Percentiles rank a stretch among this genome's conserved stretches.
These are phyloP conservation scores for Noccaea caerulescens DNA, from an alignment of 345 rosid species.

Conservation along the genomic window DNA sequence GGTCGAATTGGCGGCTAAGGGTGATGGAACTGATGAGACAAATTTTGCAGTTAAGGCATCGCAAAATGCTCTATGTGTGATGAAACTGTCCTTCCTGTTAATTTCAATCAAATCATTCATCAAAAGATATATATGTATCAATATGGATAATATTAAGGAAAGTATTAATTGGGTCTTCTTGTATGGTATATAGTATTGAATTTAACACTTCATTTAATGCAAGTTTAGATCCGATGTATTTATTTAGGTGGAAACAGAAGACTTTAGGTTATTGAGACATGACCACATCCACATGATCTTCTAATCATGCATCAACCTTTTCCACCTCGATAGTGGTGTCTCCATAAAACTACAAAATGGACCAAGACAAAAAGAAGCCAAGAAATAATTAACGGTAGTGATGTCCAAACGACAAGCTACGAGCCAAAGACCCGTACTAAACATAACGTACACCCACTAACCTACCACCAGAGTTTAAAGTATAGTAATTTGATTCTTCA, in stretches of 20 bases:
- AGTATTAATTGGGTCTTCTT: background rate
- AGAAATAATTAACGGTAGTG: background rate
- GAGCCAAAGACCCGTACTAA: constrained; percentile 17
- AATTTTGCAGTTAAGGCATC: constrained; percentile 69
- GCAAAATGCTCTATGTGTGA: constrained; percentile 89
- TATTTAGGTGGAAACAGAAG: constrained; percentile 3
- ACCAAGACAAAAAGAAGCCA: constrained; percentile 22
- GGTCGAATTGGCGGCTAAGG: constrained; percentile 40
- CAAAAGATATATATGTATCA: background rate
- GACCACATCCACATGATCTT: constrained; percentile 24
- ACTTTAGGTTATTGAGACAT: background rate
- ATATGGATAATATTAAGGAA: background rate
- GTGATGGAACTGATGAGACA: constrained; percentile 47
- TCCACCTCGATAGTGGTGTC: constrained; percentile 15
- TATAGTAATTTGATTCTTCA: background rate
- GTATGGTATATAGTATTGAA: background rate
- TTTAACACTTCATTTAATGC: background rate
- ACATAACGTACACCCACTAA: background rate
- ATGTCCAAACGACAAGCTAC: background rate
- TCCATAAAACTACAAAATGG: constrained; percentile 3
- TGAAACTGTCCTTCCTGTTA: constrained; percentile 90
- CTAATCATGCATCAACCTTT: constrained; percentile 6
- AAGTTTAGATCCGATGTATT: background rate
- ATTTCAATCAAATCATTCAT: constrained; percentile 10
- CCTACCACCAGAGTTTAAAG: background rate